phyloP scores from a whole-genome alignment of 2,329 filamentous ascomycete genomes.

The Didymella pomorum region DNA sequence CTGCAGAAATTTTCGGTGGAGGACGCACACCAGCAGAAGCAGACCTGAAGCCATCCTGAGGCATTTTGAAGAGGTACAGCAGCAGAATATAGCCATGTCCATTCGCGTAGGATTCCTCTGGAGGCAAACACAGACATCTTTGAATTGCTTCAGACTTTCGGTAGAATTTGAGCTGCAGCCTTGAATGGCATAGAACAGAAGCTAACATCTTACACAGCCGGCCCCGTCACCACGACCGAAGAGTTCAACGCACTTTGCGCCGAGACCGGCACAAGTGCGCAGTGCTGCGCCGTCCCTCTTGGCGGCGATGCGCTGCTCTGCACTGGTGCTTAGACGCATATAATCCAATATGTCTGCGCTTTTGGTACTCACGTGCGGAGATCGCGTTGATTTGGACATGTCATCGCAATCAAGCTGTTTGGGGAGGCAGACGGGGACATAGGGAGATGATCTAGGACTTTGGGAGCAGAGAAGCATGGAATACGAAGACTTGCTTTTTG shows the following conservation, averaged over 20 bases:
- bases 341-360: neutral
- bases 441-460: no score
- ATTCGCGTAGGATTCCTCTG: no score
- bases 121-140: neutral
- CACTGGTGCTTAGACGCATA: conserved; percentile 19
- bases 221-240: conserved; percentile 17
- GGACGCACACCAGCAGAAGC: neutral
- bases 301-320: conserved; percentile 28
- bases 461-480: no score
- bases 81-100: no score
- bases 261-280: conserved; percentile 23
- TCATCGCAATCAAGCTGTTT: no score
- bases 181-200: neutral
- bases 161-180: no score
- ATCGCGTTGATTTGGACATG: no score
- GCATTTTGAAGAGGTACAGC: no score
- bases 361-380: neutral
- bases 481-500: no score
- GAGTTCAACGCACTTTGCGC: conserved; percentile 28
- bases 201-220: conserved; percentile 19
- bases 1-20: no score
- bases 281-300: conserved; percentile 30
- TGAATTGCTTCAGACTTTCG: neutral
- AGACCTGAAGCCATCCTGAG: no score
- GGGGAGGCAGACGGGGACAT: no score